Base-by-base conservation (phyloP, 2,329 filamentous ascomycete genomes). In the Didymosphaeria variabile region DNA sequence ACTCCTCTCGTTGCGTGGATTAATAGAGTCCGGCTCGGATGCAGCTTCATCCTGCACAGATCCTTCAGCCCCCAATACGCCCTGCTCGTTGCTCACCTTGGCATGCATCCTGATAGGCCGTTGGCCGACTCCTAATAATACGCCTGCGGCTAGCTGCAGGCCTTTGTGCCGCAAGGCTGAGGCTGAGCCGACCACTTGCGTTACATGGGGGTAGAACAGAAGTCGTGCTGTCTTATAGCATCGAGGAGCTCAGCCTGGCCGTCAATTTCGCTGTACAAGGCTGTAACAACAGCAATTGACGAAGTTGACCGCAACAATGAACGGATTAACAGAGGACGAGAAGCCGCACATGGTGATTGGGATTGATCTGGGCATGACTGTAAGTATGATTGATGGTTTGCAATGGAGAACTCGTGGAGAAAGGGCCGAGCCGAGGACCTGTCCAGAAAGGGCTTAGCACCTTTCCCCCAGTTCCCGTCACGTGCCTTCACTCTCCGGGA, bases 281-380 rank as follows among this genome's bases (percentile, higher is more conserved):
- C 53, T n/a, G 47, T 23, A 26, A 51, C 59, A 40, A 44, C 29
- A 59, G 52, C 32, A 32, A 23, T 7, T 17, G 15, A 50, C 23
- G 21, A 64, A 54, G n/a, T 70, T 69, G 63, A 60, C 50, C 21
- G 65, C 46, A 51, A 46, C 5, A 15, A 53, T 55, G 50, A 42
- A 67, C 50, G 46, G 54, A 65, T 55, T 13, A 42, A 65, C 50
- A 40, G 56, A 67, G 54, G 61, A 51, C 31, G 61, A 68, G 40
- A 71, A 66, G 55, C 74, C 74, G 34, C 71, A 78, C 23, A 70
- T 77, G 72, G 67, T 77, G 5, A 64, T 77, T 42, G 72, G 70
- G 3, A 63, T 77, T 29, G 74, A 79, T 61, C 67, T 77, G 61
- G 77, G 77, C 12, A 79, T 78, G 76, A 78, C 76, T 77, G 76